phyloP scores from a whole-genome alignment of 139 green algal species.

The Microglena sp. region DNA sequence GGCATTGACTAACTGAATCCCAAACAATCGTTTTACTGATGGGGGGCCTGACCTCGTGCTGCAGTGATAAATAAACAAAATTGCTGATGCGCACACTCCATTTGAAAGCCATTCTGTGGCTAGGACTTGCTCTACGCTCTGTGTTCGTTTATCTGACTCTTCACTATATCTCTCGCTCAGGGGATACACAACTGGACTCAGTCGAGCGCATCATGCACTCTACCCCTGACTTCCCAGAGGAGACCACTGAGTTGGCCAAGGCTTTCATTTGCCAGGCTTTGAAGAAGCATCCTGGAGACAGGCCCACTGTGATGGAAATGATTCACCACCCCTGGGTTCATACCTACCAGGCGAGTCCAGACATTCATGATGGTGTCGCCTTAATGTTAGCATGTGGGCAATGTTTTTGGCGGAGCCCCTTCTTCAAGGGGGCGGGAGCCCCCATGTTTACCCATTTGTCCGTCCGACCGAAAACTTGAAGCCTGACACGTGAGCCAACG shows the following conservation, averaged over 20 bases:
- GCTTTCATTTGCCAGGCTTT: constrained; percentile 36
- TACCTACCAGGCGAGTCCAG: constrained; percentile 24
- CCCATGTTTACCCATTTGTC: no score
- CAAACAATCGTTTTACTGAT: no score
- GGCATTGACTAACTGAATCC: no score
- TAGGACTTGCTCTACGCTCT: no score
- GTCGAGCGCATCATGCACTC: constrained; percentile 34
- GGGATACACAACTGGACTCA: constrained; percentile 26
- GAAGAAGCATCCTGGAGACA: constrained; percentile 43
- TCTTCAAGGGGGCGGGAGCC: no score
- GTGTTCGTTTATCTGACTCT: no score
- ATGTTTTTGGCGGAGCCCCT: no score
- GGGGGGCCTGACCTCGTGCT: background rate
- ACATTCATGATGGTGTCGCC: no score
- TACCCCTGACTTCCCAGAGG: constrained; percentile 24
- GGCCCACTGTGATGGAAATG: constrained; percentile 49
- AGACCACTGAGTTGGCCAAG: constrained; percentile 28
- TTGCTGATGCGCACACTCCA: background rate
- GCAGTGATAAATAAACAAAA: background rate
- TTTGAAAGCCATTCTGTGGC: constrained; percentile 13
- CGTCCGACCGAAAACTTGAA: no score
- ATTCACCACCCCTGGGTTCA: constrained; percentile 48
- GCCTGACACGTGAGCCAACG: no score
- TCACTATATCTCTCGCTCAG: no score
- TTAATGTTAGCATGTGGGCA: no score